Evolutionary conservation across 2,329 filamentous ascomycete species (phyloP), one percentile per base, ranked within the genome.

Genomic region (Penicillium concentricum): DNA sequence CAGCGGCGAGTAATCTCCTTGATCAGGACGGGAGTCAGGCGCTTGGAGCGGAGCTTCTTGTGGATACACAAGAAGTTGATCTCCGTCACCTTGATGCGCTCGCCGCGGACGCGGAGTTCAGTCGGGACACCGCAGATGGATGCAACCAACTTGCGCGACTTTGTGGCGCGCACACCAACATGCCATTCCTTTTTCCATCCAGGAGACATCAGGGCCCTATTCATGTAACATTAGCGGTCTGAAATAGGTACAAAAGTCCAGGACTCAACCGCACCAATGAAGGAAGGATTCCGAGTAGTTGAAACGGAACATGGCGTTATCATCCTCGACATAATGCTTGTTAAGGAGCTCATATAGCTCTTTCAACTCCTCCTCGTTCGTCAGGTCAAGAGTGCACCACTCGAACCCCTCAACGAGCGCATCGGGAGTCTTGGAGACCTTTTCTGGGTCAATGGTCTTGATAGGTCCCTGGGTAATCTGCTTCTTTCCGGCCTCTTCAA

Each of bases 61-160:
- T 99, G 94, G 54, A 99, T 88, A 70, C 92, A 96, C 64, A 99
- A 87, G 78, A 97, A 99, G 80, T 99, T 99, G 77, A 99, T 94
- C 75, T 99, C 94, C 47, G 90, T 92, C 65, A 90, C 88, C 61
- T 87, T 84, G 58, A 99, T 78, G 56, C 84, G 78, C 58, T 89
- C 89, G 58, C 88, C 81, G 61, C 92, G 89, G 42, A 99, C 87
- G 51, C 89, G 87, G 56, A 99, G 81, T 62, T 87, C 84, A 58
- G 94, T 87, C 1, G 94, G 94, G 44, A 97, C 90, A 66, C 92
- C 94, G 39, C 92, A 95, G 72, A 99, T 97, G 76, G 96, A 97
- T 54, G 92, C 94, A 50, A 97, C 92, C 16, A 99, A 86, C 72
- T 93, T 95, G 69, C 86, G 85, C 39, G 91, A 95, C 65, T 89